Conservation (phyloP, 1,284 basidiomycete species). For the Cryptococcus sp. region DNA sequence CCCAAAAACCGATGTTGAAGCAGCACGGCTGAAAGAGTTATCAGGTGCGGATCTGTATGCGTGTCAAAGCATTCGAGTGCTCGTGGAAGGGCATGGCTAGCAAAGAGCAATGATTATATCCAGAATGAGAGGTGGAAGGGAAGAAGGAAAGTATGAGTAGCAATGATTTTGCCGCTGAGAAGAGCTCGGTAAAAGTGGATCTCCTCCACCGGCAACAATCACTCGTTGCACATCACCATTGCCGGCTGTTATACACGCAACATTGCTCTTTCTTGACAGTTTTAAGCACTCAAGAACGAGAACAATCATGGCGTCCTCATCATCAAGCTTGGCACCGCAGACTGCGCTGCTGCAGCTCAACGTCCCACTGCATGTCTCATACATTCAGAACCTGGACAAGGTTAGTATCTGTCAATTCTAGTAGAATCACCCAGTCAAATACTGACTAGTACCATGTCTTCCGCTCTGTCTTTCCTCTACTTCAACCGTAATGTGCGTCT, state of each 20-base stretch:
- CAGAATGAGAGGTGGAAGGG: neutral
- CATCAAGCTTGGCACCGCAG: neutral
- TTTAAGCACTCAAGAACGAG: neutral
- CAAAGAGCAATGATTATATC: neutral
- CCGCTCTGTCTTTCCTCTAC: too few relatives aligned
- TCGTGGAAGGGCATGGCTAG: neutral
- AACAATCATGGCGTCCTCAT: conserved; percentile 4
- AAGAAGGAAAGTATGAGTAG: neutral
- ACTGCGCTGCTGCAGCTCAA: conserved; percentile 36
- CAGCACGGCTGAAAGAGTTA: neutral
- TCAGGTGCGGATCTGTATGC: neutral
- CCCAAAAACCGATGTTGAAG: neutral
- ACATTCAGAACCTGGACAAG: conserved; percentile 72
- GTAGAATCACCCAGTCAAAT: too few relatives aligned
- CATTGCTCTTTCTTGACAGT: neutral
- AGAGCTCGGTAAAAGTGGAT: neutral
- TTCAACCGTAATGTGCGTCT: too few relatives aligned
- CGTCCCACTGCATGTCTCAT: conserved; percentile 64
- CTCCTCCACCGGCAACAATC: neutral
- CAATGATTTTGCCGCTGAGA: neutral
- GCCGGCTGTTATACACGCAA: neutral
- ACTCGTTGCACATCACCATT: neutral
- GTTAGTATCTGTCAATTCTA: conserved; percentile 47
- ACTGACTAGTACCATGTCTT: too few relatives aligned
- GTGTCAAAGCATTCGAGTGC: neutral